phyloP scores from a whole-genome alignment of 2,329 filamentous ascomycete species.

The Cercospora citrullina region DNA sequence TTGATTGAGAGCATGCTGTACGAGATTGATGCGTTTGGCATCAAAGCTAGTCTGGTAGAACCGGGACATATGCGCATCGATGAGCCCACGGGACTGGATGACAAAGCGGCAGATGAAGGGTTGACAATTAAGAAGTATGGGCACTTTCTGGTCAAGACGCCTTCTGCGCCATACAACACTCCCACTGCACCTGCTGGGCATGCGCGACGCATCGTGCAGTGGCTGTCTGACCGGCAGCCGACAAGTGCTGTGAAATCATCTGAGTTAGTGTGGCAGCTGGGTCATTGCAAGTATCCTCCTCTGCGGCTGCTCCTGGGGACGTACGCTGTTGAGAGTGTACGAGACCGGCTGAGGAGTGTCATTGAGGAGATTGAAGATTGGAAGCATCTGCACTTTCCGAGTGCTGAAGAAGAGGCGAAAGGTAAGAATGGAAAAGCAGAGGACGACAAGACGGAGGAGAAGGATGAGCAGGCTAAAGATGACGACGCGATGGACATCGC shows the following conservation, averaged over 20 bases:
- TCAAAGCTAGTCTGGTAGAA: conserved; percentile 91
- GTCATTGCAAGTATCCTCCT: conserved; percentile 91
- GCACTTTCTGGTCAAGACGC: conserved; percentile 86
- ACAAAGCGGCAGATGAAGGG: conserved; percentile 31
- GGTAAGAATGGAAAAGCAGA: conserved; percentile 24
- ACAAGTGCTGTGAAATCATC: conserved; percentile 91
- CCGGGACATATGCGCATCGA: conserved; percentile 86
- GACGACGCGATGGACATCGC: conserved; percentile 18
- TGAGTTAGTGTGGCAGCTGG: conserved; percentile 89
- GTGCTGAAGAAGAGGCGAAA: conserved; percentile 33
- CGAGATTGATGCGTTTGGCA: conserved; percentile 86
- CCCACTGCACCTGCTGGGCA: conserved; percentile 82
- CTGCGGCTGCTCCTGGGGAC: conserved; percentile 82
- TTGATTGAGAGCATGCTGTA: conserved; percentile 96
- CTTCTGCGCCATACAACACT: conserved; percentile 76
- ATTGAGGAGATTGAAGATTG: conserved; percentile 70
- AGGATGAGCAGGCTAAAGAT: conserved; percentile 31
- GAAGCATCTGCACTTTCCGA: conserved; percentile 43
- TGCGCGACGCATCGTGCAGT: conserved; percentile 87
- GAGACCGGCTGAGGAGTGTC: conserved; percentile 83
- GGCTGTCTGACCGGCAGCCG: conserved; percentile 89
- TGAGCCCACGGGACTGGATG: conserved; percentile 56
- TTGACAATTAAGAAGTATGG: conserved; percentile 72
- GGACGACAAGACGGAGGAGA: conserved; percentile 24
- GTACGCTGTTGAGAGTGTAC: conserved; percentile 93